phyloP scores from a whole-genome alignment of 345 rosid species.

The Adansonia digitata region DNA sequence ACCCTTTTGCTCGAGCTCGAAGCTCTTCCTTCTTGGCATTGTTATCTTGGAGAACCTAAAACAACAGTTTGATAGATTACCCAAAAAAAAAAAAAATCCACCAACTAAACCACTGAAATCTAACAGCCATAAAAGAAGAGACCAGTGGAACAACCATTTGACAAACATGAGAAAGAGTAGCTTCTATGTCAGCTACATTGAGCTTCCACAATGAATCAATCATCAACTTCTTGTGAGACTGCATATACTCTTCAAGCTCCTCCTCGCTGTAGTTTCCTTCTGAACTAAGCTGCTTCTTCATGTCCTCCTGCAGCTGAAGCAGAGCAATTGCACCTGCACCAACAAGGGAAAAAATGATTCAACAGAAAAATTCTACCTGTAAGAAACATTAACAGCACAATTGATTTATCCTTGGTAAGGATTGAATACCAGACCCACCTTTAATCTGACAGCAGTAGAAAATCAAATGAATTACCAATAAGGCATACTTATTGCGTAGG shows the following conservation, averaged over 20 bases:
- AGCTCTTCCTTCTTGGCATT: constrained; percentile 81
- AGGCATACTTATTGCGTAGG: not conserved
- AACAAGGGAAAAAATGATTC: not conserved
- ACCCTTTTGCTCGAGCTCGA: constrained; percentile 84
- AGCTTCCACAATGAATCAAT: constrained; percentile 96
- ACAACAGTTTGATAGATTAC: constrained; percentile 24
- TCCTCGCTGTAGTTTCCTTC: constrained; percentile 85
- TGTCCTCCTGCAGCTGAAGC: constrained; percentile 97
- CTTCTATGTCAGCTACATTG: constrained; percentile 95
- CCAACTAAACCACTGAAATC: constrained; percentile 5
- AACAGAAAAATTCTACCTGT: not conserved
- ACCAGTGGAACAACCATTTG: constrained; percentile 59
- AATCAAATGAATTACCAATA: constrained; percentile 2
- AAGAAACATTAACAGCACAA: not conserved
- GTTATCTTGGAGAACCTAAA: constrained; percentile 95
- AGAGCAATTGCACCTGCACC: constrained; percentile 84
- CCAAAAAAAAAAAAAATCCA: not conserved
- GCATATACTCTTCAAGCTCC: constrained; percentile 88
- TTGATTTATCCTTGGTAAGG: not conserved
- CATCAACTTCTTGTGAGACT: constrained; percentile 85
- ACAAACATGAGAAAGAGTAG: constrained; percentile 91
- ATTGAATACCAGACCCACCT: not conserved
- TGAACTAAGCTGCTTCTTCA: constrained; percentile 80
- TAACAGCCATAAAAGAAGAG: not conserved
- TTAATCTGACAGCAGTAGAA: not conserved